Conservation (phyloP, 2,329 filamentous ascomycete species). For the Penicillium sp. region DNA sequence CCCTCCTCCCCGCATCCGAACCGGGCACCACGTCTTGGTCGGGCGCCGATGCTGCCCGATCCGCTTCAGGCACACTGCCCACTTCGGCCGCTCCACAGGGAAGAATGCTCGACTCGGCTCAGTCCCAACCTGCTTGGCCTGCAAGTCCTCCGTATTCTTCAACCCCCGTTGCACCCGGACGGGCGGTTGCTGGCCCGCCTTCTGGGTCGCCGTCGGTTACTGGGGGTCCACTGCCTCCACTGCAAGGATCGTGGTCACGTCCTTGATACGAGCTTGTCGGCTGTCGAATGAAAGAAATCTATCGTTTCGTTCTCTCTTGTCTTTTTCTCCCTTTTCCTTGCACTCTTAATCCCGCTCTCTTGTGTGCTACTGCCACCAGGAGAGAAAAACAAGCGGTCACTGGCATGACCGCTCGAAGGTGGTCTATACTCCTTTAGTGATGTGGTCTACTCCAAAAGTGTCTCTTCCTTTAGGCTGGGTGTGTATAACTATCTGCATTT, state of each 20-base stretch:
- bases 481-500: conserved; percentile 14
- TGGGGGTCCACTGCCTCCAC: conserved; percentile 19
- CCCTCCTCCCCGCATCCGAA: conserved; percentile 5
- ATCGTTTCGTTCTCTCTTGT: conserved; percentile 12
- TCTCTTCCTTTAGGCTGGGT: conserved; percentile 9
- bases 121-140: conserved; percentile 18
- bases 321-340: conserved; percentile 8
- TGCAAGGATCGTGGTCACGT: conserved; percentile 23
- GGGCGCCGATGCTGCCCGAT: conserved; percentile 11
- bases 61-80: conserved; percentile 9
- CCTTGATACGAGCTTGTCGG: conserved; percentile 4
- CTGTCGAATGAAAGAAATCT: background rate
- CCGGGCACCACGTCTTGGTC: conserved; percentile 9
- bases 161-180: conserved; percentile 1
- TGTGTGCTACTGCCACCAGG: background rate
- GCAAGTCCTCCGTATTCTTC: conserved; percentile 18
- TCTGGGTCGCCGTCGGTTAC: conserved; percentile 15
- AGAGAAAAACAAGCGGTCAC: conserved; percentile 14
- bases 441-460: background rate
- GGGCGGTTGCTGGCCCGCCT: conserved; percentile 4
- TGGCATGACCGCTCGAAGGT: conserved; percentile 14
- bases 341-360: conserved; percentile 2
- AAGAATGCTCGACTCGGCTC: conserved; percentile 12
- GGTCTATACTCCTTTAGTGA: conserved; percentile 4
- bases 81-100: background rate